These are phyloP conservation scores for Boletus rubropictus DNA, from an alignment of 768 basidiomycete species.

Conservation along the genomic window DNA sequence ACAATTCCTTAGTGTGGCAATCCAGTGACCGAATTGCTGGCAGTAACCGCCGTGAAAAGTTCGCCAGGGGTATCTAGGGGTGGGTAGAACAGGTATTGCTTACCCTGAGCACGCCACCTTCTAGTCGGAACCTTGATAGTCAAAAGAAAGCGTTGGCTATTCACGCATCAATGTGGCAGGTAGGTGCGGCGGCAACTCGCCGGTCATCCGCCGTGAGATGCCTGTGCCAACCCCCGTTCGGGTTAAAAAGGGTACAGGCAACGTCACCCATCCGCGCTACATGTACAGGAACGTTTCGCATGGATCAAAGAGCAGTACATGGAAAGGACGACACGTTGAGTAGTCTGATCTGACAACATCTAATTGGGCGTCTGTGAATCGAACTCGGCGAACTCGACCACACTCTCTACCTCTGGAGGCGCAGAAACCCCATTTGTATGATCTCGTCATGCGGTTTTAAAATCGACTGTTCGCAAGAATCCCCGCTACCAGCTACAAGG, in stretches of 20 bases:
- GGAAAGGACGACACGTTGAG: slow-evolving; percentile 19
- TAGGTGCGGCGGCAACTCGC: slow-evolving; percentile 22
- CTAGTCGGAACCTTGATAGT: slow-evolving; percentile 14
- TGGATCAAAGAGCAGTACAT: slow-evolving; percentile 19
- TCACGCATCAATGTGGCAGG: slow-evolving; percentile 16
- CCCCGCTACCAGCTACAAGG: slow-evolving; percentile 9
- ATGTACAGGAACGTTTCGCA: slow-evolving; percentile 24
- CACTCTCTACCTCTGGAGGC: slow-evolving; percentile 5
- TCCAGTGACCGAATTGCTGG: slow-evolving; percentile 3
- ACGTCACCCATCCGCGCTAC: slow-evolving; percentile 18
- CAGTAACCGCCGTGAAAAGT: slow-evolving; percentile 5
- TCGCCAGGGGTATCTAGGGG: slow-evolving; percentile 16
- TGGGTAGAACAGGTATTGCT: slow-evolving; percentile 5
- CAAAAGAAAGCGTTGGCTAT: slow-evolving; percentile 9
- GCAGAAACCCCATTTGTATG: slow-evolving; percentile 25
- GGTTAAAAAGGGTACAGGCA: slow-evolving; percentile 14
- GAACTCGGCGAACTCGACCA: slow-evolving; percentile 21
- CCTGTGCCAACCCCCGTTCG: slow-evolving; percentile 10
- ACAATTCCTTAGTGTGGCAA: slow-evolving; percentile 1
- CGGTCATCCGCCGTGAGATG: slow-evolving; percentile 17
- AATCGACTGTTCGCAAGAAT: slow-evolving; percentile 19
- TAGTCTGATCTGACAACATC: slow-evolving; percentile 18
- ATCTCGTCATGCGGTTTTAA: slow-evolving; percentile 17
- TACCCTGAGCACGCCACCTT: slow-evolving; percentile 23
- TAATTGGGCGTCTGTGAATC: slow-evolving; percentile 19